Evolutionary conservation across 2,329 filamentous ascomycete species (phyloP).

Genomic region (Aspergillus ibericus): DNA sequence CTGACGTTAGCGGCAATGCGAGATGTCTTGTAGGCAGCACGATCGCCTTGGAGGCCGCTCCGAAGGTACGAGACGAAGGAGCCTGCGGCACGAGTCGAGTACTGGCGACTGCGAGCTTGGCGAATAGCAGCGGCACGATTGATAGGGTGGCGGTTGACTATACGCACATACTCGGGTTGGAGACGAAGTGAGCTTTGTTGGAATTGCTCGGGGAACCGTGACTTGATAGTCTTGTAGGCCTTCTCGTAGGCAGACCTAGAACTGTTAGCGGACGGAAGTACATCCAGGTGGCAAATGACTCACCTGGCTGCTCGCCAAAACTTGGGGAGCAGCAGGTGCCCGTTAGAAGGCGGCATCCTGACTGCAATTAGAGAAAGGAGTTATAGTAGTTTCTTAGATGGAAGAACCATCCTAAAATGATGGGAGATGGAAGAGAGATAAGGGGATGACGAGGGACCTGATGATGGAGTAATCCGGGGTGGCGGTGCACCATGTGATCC

Average conservation of each 20-base stretch:
- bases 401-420: slow-evolving; percentile 20
- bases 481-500: slow-evolving; percentile 27
- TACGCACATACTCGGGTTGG: slow-evolving; percentile 61
- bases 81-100: slow-evolving; percentile 54
- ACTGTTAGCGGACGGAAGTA: slow-evolving; percentile 24
- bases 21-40: slow-evolving; percentile 57
- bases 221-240: slow-evolving; percentile 44
- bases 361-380: slow-evolving; percentile 6
- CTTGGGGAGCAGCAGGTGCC: slow-evolving; percentile 52
- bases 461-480: slow-evolving; percentile 20
- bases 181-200: slow-evolving; percentile 49
- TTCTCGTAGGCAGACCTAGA: slow-evolving; percentile 50
- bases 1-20: slow-evolving; percentile 57
- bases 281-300: slow-evolving; percentile 19
- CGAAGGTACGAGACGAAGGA: slow-evolving; percentile 54
- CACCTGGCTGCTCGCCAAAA: slow-evolving; percentile 51
- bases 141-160: slow-evolving; percentile 58
- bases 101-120: slow-evolving; percentile 64
- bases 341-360: slow-evolving; percentile 50
- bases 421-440: slow-evolving; percentile 14
- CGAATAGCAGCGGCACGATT: slow-evolving; percentile 63
- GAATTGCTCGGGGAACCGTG: slow-evolving; percentile 43
- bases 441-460: slow-evolving; percentile 22
- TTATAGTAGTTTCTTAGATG: slow-evolving; percentile 15
- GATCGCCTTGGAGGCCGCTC: slow-evolving; percentile 46